Percentiles rank a stretch among this genome's conserved stretches.
phyloP scores from a whole-genome alignment of 1,284 basidiomycete species.

The Sanghuangporus baumii region DNA sequence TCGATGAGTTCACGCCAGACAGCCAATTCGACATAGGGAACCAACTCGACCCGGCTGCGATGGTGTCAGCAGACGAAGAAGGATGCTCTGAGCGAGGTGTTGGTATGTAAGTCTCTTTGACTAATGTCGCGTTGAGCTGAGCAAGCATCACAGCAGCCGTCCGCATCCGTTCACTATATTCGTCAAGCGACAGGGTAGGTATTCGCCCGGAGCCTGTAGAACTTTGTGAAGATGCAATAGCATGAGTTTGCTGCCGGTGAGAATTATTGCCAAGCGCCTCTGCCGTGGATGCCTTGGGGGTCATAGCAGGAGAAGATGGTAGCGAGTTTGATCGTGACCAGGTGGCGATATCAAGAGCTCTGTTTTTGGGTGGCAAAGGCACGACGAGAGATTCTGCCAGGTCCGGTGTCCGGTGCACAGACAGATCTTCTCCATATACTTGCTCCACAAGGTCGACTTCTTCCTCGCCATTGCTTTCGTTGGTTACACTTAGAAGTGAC shows the following conservation, averaged over 20 bases:
- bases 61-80: background rate
- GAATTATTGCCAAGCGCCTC: constrained; percentile 14
- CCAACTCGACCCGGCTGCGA: background rate
- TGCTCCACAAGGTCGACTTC: constrained; percentile 96
- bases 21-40: constrained; percentile 15
- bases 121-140: constrained; percentile 85
- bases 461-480: constrained; percentile 50
- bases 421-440: constrained; percentile 79
- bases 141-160: constrained; percentile 98
- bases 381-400: constrained; percentile 77
- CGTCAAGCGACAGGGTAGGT: constrained; percentile 63
- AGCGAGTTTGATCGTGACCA: constrained; percentile 69
- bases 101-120: constrained; percentile 34
- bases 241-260: constrained; percentile 3
- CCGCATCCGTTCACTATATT: constrained; percentile 97
- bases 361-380: constrained; percentile 81
- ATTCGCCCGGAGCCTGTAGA: background rate
- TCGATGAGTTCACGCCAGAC: constrained; percentile 8
- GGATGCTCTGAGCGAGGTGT: background rate
- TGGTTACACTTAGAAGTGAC: constrained; percentile 9
- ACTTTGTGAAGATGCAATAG: constrained; percentile 1
- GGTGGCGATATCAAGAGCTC: constrained; percentile 76
- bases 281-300: constrained; percentile 24
- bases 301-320: constrained; percentile 40
- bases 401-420: constrained; percentile 60